Percentiles rank a stretch among this genome's conserved stretches.
These are phyloP conservation scores for Protomyces inouyei DNA, from an alignment of 1,139 yeast species.

Conservation along the genomic window DNA sequence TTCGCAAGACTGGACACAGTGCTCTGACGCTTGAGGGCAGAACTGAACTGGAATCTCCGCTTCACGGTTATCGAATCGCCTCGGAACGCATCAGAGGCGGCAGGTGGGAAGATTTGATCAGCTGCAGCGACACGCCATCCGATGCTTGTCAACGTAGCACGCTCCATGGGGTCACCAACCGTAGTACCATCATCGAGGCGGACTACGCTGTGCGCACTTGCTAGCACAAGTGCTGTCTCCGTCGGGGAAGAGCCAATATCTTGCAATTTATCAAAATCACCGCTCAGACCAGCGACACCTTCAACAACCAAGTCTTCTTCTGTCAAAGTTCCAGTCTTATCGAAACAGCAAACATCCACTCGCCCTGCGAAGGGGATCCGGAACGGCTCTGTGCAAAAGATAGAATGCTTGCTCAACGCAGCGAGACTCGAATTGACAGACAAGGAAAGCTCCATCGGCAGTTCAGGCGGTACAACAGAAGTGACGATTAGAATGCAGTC, in stretches of 20 bases:
- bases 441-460: slow-evolving; percentile 98
- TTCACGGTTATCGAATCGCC: slow-evolving; percentile 56
- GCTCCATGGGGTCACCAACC: slow-evolving; percentile 99
- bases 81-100: slow-evolving; percentile 33
- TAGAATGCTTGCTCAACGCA: slow-evolving; percentile 77
- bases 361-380: slow-evolving; percentile 98
- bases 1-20: slow-evolving; percentile 61
- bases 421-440: slow-evolving; percentile 91
- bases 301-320: slow-evolving; percentile 95
- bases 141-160: slow-evolving; percentile 84
- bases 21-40: slow-evolving; percentile 93
- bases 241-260: slow-evolving; percentile 58
- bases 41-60: slow-evolving; percentile 95
- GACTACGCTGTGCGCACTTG: slow-evolving; percentile 95
- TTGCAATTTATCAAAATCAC: slow-evolving; percentile 42
- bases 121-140: slow-evolving; percentile 77
- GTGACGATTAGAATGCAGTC: slow-evolving; percentile 95
- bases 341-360: slow-evolving; percentile 96
- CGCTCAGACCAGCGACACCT: slow-evolving; percentile 83
- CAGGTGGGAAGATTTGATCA: slow-evolving; percentile 44
- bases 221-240: slow-evolving; percentile 69
- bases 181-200: slow-evolving; percentile 86
- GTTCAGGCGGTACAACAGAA: slow-evolving; percentile 97
- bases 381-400: slow-evolving; percentile 97
- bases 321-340: slow-evolving; percentile 96